A percentile compares a stretch with the other conserved stretches of the same genome.
Conservation (phyloP, 225 moss, liverwort and hornwort species). For the Anthoceros angustus region DNA sequence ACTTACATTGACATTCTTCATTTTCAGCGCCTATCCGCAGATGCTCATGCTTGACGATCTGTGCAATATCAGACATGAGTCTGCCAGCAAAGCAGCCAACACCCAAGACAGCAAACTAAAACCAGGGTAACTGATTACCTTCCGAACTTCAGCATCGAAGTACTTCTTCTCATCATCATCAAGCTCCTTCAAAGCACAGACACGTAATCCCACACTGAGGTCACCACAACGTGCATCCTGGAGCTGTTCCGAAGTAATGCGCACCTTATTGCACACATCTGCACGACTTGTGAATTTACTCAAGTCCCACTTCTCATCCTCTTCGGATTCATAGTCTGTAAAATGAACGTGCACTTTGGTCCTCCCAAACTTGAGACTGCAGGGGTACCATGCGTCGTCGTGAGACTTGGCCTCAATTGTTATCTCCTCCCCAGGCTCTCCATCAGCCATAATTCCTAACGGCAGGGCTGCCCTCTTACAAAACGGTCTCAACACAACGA, state of each 20-base stretch:
- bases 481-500: too few relatives aligned
- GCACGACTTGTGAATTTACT: background rate
- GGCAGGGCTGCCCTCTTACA: too few relatives aligned
- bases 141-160: background rate
- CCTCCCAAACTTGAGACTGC: background rate
- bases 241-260: background rate
- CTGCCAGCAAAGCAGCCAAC: too few relatives aligned
- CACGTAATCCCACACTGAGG: background rate
- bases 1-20: background rate
- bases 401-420: slow-evolving; percentile 2
- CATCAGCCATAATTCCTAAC: too few relatives aligned
- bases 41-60: background rate
- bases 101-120: too few relatives aligned
- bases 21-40: background rate
- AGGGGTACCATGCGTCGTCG: slow-evolving; percentile 1
- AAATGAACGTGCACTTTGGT: background rate
- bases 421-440: background rate
- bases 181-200: slow-evolving; percentile 4
- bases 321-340: background rate
- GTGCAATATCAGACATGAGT: background rate
- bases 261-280: background rate
- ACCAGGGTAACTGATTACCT: too few relatives aligned
- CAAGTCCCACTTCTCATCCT: background rate
- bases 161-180: background rate
- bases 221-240: background rate